Evolutionary conservation across 257 asterid genomes (phyloP), one percentile per base, ranked within the genome.

Genomic region (Solanum stenotomum): DNA sequence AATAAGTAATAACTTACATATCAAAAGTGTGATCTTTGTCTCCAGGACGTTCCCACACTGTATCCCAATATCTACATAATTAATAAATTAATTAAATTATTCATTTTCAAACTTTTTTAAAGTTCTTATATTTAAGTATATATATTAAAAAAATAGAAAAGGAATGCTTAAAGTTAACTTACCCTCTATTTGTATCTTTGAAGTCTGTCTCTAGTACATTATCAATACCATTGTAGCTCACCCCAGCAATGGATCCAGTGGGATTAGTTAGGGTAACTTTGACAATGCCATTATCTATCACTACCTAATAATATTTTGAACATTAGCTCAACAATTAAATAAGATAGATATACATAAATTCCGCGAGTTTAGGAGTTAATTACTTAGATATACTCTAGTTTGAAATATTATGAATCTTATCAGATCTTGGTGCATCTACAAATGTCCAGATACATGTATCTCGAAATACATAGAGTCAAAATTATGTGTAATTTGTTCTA

Each of bases 261-360:
- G 98, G 98, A 76, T 92, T 94, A 40, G 96, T 92, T 83, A 95
- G 72, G 29, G 93, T 95, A 10, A 94, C 92, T 88, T 88, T 90
- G 67, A 95, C 86, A 23, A 95, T 91, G 63, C 96, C 98, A 89
- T 95, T 95, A n/a, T 93, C 98, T 90, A 95, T 88, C 67, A 92
- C 85, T 70, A 95, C 96, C 98, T 95, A 91, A 84, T 35, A 72
- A 37, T 37, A 22, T 75, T 37, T 5, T 20, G 10, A 75, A 14
- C 13, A 5, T 22, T 37, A 74, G 5, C 49, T 35, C 10, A 34
- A 35, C 9, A 74, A 35, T 35, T 20, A 35, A 74, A 35, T 10
- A 74, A 35, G 46, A 35, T 63, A 52, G n/a, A 56, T 56, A 56
- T 18, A 56, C 4, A 6, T 0, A 18, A 52, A 56, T 18, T 2